Evolutionary conservation across 768 basidiomycete species (phyloP), one percentile per base, ranked within the genome.

Genomic region (Hemileccinum impolitum): DNA sequence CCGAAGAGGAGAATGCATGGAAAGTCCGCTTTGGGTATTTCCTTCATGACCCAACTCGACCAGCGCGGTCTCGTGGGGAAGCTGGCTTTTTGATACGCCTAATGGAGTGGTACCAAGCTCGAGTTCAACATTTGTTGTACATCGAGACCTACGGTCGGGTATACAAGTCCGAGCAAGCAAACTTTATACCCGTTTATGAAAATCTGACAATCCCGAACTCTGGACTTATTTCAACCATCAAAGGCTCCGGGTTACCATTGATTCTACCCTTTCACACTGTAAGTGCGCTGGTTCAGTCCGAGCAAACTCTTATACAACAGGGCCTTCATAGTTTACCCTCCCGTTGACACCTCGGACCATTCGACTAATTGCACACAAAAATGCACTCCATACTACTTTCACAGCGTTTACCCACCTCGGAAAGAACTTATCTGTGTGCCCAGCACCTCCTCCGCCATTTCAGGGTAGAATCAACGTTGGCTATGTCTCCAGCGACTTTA

Each of bases 201-300:
- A 50, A 32, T 36, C 45, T 39, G 43, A 38, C 39, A 9, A 55
- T 58, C n/a, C 62, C 60, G 45, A 38, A 52, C 38, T 53, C 58
- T 28, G 35, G 45, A 45, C 45, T 65, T 42, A 35, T 62, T 41
- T 49, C 54, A 19, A 44, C 54, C 38, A 58, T 72, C 35, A 59
- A 60, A 44, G 47, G 60, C 15, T 70, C 67, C 12, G 62, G 57
- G 5, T 58, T 74, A 7, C 74, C 75, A 2, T 66, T 71, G 23
- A 72, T 79, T 17, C 53, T 79, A 7, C 77, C 77, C 1, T 79
- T 79, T 59, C 75, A 79, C 43, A 75, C 75, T 21, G 75, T 76
- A 46, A 49, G 73, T 50, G 17, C 25, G 9, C 32, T 19, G 4
- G 23, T 44, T 21, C 10, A 14, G 25, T 43, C 18, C 9, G 37